Percentiles rank a stretch among this genome's conserved stretches.
Evolutionary conservation across 768 basidiomycete species (phyloP).

Genomic region (Mycena vulgaris): DNA sequence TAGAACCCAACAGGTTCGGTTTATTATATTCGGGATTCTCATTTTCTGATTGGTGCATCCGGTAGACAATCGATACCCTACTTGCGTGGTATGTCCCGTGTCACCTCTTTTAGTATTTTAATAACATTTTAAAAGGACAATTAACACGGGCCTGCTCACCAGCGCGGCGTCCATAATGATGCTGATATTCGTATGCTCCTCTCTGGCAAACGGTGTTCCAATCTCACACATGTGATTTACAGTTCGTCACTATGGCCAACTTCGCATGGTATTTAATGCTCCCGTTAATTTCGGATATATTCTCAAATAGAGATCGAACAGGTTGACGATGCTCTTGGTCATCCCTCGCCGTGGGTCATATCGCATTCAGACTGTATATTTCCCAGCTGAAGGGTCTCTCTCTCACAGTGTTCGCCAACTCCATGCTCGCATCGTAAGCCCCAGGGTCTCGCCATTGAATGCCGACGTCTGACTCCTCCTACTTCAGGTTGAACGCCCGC

Average conservation of each 20-base stretch:
- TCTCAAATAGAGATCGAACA: background rate
- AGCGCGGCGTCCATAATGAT: conserved; percentile 14
- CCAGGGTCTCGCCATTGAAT: background rate
- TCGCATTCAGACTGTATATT: background rate
- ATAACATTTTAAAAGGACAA: conserved; percentile 1
- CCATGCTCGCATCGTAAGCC: conserved; percentile 18
- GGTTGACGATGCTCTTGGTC: conserved; percentile 15
- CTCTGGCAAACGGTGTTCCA: background rate
- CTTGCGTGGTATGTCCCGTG: conserved; percentile 3
- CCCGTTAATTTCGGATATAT: background rate
- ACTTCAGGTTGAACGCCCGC: conserved; percentile 14
- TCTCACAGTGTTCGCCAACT: conserved; percentile 24
- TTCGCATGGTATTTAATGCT: conserved; percentile 2
- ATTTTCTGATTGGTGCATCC: background rate
- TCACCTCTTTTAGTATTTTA: background rate
- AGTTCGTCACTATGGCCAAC: conserved; percentile 27
- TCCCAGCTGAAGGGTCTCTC: background rate
- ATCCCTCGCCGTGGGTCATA: conserved; percentile 16
- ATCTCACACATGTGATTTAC: background rate
- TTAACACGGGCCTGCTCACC: conserved; percentile 22
- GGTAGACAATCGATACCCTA: conserved; percentile 17
- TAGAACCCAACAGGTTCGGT: conserved; percentile 21
- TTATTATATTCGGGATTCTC: background rate
- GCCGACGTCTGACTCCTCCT: background rate
- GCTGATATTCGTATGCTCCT: conserved; percentile 4